Percentiles rank a stretch among this genome's conserved stretches.
Evolutionary conservation across 2,329 filamentous ascomycete genomes (phyloP).

Genomic region (Phyllosticta paracitricarpa): DNA sequence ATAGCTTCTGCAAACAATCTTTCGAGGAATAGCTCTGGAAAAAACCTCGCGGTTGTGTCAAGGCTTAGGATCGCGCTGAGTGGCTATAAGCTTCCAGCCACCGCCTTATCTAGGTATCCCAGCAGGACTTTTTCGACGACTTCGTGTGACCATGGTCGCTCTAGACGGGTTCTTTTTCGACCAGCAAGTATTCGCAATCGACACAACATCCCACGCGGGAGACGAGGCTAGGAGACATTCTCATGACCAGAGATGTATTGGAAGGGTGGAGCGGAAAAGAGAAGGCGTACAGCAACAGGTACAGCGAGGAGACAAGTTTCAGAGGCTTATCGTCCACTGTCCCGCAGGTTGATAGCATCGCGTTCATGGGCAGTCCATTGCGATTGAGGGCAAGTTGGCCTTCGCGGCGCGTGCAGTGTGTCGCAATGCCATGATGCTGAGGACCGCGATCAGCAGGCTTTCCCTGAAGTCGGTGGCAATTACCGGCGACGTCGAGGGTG

Average conservation of each 20-base stretch:
- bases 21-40: background rate
- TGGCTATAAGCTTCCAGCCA: background rate
- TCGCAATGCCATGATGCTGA: background rate
- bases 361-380: background rate
- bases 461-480: background rate
- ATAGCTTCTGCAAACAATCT: background rate
- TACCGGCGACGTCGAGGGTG: background rate
- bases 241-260: background rate
- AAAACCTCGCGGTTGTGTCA: background rate
- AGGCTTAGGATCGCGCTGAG: background rate
- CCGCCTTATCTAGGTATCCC: background rate
- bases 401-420: background rate
- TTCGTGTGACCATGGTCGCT: background rate
- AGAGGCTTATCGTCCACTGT: background rate
- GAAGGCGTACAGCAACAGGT: background rate
- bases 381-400: background rate
- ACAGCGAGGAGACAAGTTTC: background rate
- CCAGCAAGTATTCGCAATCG: background rate
- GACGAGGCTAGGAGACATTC: background rate
- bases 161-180: background rate
- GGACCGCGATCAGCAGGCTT: too few species aligned
- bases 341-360: background rate
- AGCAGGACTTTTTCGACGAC: background rate
- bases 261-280: background rate
- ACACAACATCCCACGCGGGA: background rate